These are phyloP conservation scores for Tephrocybe sp. DNA, from an alignment of 768 basidiomycete species.

Conservation along the genomic window DNA sequence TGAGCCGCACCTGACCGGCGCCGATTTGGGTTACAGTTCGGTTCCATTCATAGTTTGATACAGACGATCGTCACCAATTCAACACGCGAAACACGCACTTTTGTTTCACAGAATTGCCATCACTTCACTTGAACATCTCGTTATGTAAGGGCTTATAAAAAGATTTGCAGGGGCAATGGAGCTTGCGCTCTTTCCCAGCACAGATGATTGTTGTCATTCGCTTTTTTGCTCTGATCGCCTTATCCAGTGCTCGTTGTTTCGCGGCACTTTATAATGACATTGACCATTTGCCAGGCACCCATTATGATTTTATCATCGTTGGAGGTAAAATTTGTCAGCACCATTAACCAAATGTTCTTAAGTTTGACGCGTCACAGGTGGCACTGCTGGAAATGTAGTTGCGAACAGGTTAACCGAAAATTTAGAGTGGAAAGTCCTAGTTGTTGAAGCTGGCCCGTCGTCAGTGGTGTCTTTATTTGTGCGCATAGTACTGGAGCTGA, in stretches of 20 bases:
- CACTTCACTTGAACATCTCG: too few species aligned
- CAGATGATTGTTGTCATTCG: neutral
- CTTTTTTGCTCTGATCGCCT: neutral
- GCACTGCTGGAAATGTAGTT: slow-evolving; percentile 14
- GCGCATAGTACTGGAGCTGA: neutral
- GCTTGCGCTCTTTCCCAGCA: neutral
- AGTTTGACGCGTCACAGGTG: slow-evolving; percentile 1
- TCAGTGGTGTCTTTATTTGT: neutral
- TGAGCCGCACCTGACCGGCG: too few species aligned
- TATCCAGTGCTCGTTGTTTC: too few species aligned
- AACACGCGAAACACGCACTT: too few species aligned
- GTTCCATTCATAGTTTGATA: too few species aligned
- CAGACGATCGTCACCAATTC: too few species aligned
- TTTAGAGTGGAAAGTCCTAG: slow-evolving; percentile 6
- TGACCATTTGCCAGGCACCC: slow-evolving; percentile 8
- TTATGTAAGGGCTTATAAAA: too few species aligned
- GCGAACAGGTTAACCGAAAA: slow-evolving; percentile 14
- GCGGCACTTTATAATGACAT: neutral
- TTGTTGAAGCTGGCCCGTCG: slow-evolving; percentile 13
- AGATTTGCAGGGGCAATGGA: too few species aligned
- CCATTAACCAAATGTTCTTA: neutral
- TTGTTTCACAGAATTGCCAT: too few species aligned
- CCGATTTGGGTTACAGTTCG: too few species aligned
- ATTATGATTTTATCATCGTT: slow-evolving; percentile 13
- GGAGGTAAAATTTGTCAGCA: slow-evolving; percentile 3